Evolutionary conservation across 495 filamentous ascomycete genomes (phyloP).

Genomic region (Xylaria venustula): DNA sequence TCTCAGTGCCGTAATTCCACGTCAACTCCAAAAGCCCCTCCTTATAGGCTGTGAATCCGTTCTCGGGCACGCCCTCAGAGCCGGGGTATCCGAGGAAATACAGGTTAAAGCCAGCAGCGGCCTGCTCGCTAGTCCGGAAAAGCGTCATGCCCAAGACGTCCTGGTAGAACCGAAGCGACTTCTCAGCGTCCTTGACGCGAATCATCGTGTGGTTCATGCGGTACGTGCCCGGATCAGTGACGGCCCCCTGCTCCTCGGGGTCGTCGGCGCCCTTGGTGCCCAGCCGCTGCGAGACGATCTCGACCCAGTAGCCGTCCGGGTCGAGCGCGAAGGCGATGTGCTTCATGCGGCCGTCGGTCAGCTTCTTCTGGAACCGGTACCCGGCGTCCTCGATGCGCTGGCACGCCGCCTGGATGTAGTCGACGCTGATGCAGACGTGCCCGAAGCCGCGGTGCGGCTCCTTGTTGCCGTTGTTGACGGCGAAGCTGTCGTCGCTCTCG

Average conservation of each 20-base stretch:
- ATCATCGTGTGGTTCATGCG: constrained; percentile 86
- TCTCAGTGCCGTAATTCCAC: constrained; percentile 97
- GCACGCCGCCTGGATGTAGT: constrained; percentile 89
- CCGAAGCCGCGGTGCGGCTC: constrained; percentile 88
- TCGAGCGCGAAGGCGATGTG: constrained; percentile 91
- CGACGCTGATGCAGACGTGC: constrained; percentile 83
- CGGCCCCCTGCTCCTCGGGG: constrained; percentile 33
- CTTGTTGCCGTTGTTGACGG: constrained; percentile 82
- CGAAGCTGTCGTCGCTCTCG: constrained; percentile 80
- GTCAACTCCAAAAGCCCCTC: constrained; percentile 90
- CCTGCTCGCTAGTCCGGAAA: constrained; percentile 67
- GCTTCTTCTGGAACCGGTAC: constrained; percentile 90
- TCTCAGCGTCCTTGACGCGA: constrained; percentile 84
- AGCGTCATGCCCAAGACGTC: constrained; percentile 86
- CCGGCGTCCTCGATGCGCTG: constrained; percentile 83
- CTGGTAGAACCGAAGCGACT: constrained; percentile 84
- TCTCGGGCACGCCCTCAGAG: constrained; percentile 45
- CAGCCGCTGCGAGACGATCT: constrained; percentile 56
- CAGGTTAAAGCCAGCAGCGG: constrained; percentile 74
- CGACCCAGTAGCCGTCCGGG: constrained; percentile 92
- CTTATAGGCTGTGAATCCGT: constrained; percentile 56
- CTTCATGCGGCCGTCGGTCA: constrained; percentile 83
- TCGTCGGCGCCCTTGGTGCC: constrained; percentile 29
- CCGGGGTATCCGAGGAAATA: constrained; percentile 87
- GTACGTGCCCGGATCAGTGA: constrained; percentile 42